A percentile compares a stretch with the other conserved stretches of the same genome.
Evolutionary conservation across 2,329 filamentous ascomycete species (phyloP).

Genomic region (Lomentospora prolificans): DNA sequence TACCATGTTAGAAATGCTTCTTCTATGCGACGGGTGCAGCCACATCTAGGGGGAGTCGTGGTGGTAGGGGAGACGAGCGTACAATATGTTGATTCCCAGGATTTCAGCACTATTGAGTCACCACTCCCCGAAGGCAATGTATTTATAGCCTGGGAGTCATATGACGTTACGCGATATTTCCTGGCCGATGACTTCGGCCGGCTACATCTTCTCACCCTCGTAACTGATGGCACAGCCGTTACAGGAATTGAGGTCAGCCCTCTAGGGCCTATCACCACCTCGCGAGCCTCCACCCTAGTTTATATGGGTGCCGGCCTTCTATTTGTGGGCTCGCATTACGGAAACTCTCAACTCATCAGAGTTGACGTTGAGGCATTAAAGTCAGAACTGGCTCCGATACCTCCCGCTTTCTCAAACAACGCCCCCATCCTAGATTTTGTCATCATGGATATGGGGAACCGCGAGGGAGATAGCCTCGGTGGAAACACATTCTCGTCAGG

Average conservation of each 20-base stretch:
- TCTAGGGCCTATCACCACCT: conserved; percentile 47
- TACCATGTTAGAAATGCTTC: conserved; percentile 49
- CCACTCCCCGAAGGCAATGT: conserved; percentile 65
- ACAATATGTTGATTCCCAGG: conserved; percentile 74
- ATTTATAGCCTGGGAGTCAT: conserved; percentile 84
- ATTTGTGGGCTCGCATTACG: conserved; percentile 86
- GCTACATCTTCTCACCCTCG: conserved; percentile 74
- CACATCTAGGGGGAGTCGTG: conserved; percentile 60
- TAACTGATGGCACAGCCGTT: conserved; percentile 57
- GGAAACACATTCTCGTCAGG: conserved; percentile 91
- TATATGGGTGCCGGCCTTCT: conserved; percentile 65
- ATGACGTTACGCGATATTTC: conserved; percentile 75
- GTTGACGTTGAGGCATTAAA: conserved; percentile 32
- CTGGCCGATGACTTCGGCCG: conserved; percentile 85
- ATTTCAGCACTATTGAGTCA: conserved; percentile 54
- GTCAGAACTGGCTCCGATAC: conserved; percentile 61
- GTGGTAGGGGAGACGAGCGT: conserved; percentile 73
- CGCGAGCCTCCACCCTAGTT: conserved; percentile 67
- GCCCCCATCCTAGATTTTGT: conserved; percentile 89
- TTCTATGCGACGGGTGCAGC: conserved; percentile 27
- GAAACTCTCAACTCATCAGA: conserved; percentile 76
- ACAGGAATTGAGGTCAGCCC: conserved; percentile 60
- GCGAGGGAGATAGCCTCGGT: conserved; percentile 61
- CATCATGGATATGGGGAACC: conserved; percentile 90
- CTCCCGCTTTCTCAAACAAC: conserved; percentile 57